phyloP scores from a whole-genome alignment of 2,329 filamentous ascomycete species.

The Fusarium cyanostomum region DNA sequence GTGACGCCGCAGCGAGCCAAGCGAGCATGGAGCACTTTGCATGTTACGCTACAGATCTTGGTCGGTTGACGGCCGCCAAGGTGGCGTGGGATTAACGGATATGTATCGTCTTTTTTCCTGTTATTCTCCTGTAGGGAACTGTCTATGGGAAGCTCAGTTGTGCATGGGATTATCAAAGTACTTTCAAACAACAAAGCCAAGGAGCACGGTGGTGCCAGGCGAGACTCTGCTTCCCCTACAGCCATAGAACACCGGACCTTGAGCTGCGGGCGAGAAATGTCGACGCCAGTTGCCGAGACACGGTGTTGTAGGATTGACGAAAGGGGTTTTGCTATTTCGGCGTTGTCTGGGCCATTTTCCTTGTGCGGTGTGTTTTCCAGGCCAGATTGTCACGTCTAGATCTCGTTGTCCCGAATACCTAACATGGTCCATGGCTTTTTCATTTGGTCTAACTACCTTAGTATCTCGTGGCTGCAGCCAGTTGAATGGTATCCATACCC shows the following conservation, averaged over 20 bases:
- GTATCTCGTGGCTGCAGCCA: conserved; percentile 5
- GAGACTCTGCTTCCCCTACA: background rate
- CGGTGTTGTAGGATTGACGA: conserved; percentile 19
- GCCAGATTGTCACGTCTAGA: conserved; percentile 8
- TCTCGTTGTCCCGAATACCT: conserved; percentile 16
- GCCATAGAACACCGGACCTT: conserved; percentile 14
- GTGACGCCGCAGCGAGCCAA: conserved; percentile 32
- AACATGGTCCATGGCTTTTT: conserved; percentile 9
- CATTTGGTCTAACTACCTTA: too few relatives aligned
- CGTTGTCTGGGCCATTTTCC: conserved; percentile 22
- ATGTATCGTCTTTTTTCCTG: conserved; percentile 6
- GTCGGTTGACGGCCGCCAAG: conserved; percentile 5
- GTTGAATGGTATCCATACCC: conserved; percentile 11
- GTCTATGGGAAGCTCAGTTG: conserved; percentile 6
- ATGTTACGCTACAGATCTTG: conserved; percentile 19
- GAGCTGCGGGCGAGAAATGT: conserved; percentile 7
- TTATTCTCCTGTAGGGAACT: conserved; percentile 12
- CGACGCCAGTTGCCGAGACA: conserved; percentile 20
- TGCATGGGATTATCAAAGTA: conserved; percentile 15
- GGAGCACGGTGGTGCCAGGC: conserved; percentile 15
- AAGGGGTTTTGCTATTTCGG: conserved; percentile 11
- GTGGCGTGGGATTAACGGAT: conserved; percentile 3
- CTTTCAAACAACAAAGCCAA: conserved; percentile 7
- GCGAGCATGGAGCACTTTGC: conserved; percentile 24
- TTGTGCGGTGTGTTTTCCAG: background rate